Evolutionary conservation across 352 stramenopile species (phyloP).

Genomic region (Phytophthora cryptogea): DNA sequence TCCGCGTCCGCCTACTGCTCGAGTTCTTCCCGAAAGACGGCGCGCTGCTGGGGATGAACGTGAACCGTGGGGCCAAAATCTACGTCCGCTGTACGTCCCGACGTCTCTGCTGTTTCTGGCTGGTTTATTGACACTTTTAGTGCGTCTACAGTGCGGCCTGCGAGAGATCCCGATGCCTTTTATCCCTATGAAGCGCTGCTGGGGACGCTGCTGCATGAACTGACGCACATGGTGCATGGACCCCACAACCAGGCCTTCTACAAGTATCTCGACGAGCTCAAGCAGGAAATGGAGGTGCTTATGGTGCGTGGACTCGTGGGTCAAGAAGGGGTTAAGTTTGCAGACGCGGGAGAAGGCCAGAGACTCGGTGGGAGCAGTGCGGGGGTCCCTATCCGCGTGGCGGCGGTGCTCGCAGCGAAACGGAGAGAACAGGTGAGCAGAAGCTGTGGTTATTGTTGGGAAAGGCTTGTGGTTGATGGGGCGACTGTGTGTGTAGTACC

Average conservation of each 20-base stretch:
- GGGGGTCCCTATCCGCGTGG: conserved; percentile 22
- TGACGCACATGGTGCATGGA: conserved; percentile 72
- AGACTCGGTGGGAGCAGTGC: conserved; percentile 24
- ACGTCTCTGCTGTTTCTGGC: neutral
- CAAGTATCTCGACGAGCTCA: conserved; percentile 64
- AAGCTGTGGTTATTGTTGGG: neutral
- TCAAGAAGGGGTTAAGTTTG: conserved; percentile 49
- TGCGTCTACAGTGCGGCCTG: conserved; percentile 17
- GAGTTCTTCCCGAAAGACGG: conserved; percentile 75
- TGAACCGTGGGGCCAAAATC: conserved; percentile 73
- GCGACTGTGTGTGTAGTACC: conserved; percentile 31
- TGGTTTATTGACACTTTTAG: neutral
- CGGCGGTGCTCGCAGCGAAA: conserved; percentile 46
- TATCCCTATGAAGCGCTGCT: conserved; percentile 63
- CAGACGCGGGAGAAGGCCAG: conserved; percentile 45
- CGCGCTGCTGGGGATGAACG: conserved; percentile 77
- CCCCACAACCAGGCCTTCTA: conserved; percentile 76
- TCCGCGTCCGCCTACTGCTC: conserved; percentile 54
- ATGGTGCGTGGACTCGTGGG: conserved; percentile 57
- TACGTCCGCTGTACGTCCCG: conserved; percentile 58
- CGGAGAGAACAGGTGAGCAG: conserved; percentile 41
- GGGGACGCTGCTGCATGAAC: conserved; percentile 75
- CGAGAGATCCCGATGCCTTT: conserved; percentile 30
- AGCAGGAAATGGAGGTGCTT: conserved; percentile 60
- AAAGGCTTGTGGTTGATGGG: neutral